These are phyloP conservation scores for Vitis labrusca DNA, from an alignment of 164 flowering plant genomes.

Conservation along the genomic window DNA sequence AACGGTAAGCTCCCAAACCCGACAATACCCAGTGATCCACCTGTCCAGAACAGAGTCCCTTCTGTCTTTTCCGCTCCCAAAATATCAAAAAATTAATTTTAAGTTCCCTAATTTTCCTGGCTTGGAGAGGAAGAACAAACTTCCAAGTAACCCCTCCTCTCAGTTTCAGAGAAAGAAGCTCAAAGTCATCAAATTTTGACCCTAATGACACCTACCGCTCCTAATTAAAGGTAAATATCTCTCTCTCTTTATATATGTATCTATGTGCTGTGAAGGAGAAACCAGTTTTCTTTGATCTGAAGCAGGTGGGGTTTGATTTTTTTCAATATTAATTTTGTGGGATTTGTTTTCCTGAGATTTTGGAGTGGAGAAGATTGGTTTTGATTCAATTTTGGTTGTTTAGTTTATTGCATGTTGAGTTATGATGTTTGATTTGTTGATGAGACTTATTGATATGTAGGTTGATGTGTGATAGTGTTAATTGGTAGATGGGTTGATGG, in stretches of 20 bases:
- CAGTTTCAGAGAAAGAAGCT: neutral
- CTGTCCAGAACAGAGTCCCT: too few relatives aligned
- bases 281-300: neutral
- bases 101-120: too few relatives aligned
- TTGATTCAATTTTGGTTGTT: neutral
- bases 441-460: neutral
- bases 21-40: too few relatives aligned
- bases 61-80: too few relatives aligned
- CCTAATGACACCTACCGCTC: constrained; percentile 11
- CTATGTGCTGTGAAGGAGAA: neutral
- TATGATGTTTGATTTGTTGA: neutral
- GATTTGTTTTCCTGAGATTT: neutral
- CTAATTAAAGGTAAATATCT: constrained; percentile 15
- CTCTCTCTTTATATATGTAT: neutral
- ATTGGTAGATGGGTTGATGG: neutral
- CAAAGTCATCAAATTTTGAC: neutral
- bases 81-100: too few relatives aligned
- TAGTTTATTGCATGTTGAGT: neutral
- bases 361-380: neutral
- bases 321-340: too few relatives aligned
- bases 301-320: too few relatives aligned
- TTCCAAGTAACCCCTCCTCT: constrained; percentile 22
- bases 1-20: too few relatives aligned
- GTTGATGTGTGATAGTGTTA: neutral
- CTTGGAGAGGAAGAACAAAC: constrained; percentile 20